phyloP scores from a whole-genome alignment of 75 land plant genomes.

The Picea glauca region DNA sequence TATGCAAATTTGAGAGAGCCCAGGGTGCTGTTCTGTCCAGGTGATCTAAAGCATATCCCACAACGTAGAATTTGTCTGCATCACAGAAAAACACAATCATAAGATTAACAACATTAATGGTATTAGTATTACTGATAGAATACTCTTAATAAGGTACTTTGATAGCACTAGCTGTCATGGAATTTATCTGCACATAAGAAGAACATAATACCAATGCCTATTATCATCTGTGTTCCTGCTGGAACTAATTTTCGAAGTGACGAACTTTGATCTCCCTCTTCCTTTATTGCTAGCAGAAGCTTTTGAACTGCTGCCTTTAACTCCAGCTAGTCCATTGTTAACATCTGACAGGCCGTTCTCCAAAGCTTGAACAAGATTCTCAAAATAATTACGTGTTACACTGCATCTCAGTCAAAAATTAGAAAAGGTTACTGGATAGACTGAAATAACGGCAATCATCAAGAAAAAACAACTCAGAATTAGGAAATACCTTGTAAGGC shows the following conservation, averaged over 20 bases:
- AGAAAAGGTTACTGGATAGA: not conserved
- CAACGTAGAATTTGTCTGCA: conserved; percentile 8
- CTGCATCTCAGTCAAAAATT: conserved; percentile 31
- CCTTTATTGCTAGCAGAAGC: conserved; percentile 34
- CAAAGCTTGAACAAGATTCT: conserved; percentile 87
- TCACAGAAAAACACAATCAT: not conserved
- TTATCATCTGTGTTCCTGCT: conserved; percentile 34
- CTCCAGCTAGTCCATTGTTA: conserved; percentile 32
- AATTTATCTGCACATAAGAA: too few relatives aligned
- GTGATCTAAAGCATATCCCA: conserved; percentile 4
- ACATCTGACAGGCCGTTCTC: conserved; percentile 89
- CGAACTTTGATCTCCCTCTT: conserved; percentile 39
- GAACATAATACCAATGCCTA: conserved; percentile 49
- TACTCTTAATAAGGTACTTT: too few relatives aligned
- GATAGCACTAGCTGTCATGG: too few relatives aligned
- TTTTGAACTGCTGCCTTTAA: conserved; percentile 42
- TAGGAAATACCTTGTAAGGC: conserved; percentile 74
- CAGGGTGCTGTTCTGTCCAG: not conserved
- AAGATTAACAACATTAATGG: too few relatives aligned
- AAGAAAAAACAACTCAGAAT: not conserved
- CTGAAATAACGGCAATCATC: not conserved
- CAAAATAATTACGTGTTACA: conserved; percentile 93
- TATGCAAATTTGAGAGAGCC: not conserved
- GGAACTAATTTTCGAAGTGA: conserved; percentile 16
- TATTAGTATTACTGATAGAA: too few relatives aligned